phyloP scores from a whole-genome alignment of 305 asterid species.

The Caryopteris hybrid region DNA sequence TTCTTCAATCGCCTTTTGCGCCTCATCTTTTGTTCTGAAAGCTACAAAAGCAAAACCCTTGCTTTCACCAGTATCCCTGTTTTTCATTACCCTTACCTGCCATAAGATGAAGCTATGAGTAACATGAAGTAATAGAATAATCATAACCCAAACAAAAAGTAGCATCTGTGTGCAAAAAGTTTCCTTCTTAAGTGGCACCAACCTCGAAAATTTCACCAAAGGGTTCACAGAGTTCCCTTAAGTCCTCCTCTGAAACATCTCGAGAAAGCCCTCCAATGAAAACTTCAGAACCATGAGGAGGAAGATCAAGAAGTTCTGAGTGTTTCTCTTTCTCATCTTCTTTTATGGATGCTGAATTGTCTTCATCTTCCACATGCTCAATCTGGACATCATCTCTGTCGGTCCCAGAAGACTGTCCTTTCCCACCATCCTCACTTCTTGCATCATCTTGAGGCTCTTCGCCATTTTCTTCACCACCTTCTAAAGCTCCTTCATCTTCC shows the following conservation, averaged over 20 bases:
- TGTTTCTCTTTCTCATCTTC: conserved; percentile 45
- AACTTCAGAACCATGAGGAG: conserved; percentile 93
- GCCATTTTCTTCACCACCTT: conserved; percentile 54
- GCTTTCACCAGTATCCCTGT: conserved; percentile 93
- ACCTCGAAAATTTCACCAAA: conserved; percentile 82
- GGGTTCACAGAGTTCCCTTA: conserved; percentile 74
- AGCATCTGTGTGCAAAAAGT: not conserved
- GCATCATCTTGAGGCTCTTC: conserved; percentile 55
- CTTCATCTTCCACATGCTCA: conserved; percentile 47
- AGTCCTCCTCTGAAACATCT: conserved; percentile 74
- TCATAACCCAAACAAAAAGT: not conserved
- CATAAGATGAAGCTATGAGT: conserved; percentile 25
- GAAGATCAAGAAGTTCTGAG: conserved; percentile 72
- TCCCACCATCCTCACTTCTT: conserved; percentile 53
- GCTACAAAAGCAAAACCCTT: conserved; percentile 97
- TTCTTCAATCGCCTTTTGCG: conserved; percentile 85
- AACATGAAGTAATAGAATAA: conserved; percentile 5
- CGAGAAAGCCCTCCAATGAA: conserved; percentile 91
- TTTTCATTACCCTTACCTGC: conserved; percentile 85
- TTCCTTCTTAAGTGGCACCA: conserved; percentile 17
- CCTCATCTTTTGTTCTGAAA: conserved; percentile 71
- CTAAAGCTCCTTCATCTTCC: conserved; percentile 70
- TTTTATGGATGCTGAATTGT: conserved; percentile 32
- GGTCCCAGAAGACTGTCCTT: conserved; percentile 47
- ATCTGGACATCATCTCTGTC: conserved; percentile 31